Evolutionary conservation across 177 flowering plant genomes (phyloP).

Genomic region (Viscum album): DNA sequence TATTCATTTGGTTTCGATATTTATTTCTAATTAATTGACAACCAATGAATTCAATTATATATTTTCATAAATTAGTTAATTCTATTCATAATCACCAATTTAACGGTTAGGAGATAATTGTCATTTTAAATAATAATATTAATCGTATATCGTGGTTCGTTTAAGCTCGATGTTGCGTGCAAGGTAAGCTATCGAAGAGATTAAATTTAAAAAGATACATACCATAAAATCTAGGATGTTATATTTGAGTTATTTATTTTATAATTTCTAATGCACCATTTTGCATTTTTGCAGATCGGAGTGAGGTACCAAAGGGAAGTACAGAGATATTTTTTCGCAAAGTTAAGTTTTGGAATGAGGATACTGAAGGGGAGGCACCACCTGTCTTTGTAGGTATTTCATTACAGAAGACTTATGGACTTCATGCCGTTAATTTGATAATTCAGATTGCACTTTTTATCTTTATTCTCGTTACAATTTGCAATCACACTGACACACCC

Average conservation of each 20-base stretch:
- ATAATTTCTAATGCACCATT: not conserved
- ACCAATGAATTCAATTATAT: too few relatives aligned
- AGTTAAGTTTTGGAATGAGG: constrained; percentile 95
- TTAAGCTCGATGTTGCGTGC: too few relatives aligned
- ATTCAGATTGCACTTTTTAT: not conserved
- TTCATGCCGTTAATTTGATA: not conserved
- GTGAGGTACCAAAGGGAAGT: constrained; percentile 79
- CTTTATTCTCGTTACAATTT: not conserved
- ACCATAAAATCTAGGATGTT: not conserved
- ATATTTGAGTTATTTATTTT: not conserved
- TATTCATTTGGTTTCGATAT: too few relatives aligned
- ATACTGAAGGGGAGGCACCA: constrained; percentile 80
- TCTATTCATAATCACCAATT: too few relatives aligned
- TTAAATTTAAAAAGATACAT: too few relatives aligned
- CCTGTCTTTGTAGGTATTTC: constrained; percentile 96
- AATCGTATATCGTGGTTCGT: too few relatives aligned
- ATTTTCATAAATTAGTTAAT: too few relatives aligned
- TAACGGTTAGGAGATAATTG: too few relatives aligned
- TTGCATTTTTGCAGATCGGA: constrained; percentile 47
- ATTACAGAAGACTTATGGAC: constrained; percentile 6
- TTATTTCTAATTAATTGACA: too few relatives aligned
- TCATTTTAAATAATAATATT: too few relatives aligned
- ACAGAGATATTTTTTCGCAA: constrained; percentile 85
- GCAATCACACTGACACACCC: not conserved
- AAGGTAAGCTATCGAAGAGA: too few relatives aligned